These are phyloP conservation scores for Arxiozyma slooffiae DNA, from an alignment of 1,139 yeast genomes.

Conservation along the genomic window DNA sequence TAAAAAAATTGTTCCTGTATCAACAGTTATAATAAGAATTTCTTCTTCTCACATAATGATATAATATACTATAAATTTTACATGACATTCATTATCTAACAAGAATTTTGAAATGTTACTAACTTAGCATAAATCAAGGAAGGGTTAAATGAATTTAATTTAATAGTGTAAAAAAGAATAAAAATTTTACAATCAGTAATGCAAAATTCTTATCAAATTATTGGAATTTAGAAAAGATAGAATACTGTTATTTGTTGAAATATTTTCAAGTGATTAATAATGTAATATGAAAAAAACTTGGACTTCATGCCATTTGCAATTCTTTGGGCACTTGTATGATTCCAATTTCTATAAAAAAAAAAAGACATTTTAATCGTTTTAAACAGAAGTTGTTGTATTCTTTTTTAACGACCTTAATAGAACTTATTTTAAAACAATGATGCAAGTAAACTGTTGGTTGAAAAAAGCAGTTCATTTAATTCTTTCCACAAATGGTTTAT, in stretches of 20 bases:
- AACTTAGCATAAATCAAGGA: slow-evolving; percentile 47
- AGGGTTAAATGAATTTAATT: slow-evolving; percentile 38
- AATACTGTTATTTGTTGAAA: slow-evolving; percentile 27
- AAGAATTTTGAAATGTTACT: too few species aligned
- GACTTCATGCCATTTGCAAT: slow-evolving; percentile 36
- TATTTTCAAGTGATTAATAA: not conserved
- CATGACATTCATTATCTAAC: too few species aligned
- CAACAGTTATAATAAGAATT: too few species aligned
- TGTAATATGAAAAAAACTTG: slow-evolving; percentile 14
- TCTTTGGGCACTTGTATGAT: slow-evolving; percentile 35
- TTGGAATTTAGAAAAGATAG: slow-evolving; percentile 37
- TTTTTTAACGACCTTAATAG: slow-evolving; percentile 19
- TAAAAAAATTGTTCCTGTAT: too few species aligned
- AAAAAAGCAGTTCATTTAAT: slow-evolving; percentile 21
- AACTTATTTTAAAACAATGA: slow-evolving; percentile 14
- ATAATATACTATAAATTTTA: too few species aligned
- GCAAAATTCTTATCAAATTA: slow-evolving; percentile 34
- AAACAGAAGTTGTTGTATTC: slow-evolving; percentile 20
- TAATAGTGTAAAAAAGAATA: too few species aligned
- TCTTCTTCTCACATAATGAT: too few species aligned
- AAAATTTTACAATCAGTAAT: slow-evolving; percentile 25
- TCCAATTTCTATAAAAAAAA: slow-evolving; percentile 24
- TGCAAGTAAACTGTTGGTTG: slow-evolving; percentile 12
- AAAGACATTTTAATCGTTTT: slow-evolving; percentile 14
- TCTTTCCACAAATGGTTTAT: slow-evolving; percentile 19